Base-by-base conservation (phyloP, 106 monocot genomes). In the Dendrobium chrysotoxum region DNA sequence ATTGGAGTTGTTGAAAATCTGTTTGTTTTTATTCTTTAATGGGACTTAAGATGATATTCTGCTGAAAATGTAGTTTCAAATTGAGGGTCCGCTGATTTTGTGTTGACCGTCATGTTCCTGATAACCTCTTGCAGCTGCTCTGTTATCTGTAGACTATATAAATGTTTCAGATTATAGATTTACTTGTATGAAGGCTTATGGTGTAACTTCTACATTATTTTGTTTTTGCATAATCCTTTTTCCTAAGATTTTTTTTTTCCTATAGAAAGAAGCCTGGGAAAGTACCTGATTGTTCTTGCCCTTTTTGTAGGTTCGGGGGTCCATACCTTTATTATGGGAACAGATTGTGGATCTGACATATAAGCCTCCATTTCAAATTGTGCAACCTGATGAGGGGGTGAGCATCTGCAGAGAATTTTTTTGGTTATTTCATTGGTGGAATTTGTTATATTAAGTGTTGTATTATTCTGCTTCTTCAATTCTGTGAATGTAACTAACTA, bases 271-370 rank as follows among this genome's bases (percentile, higher is more conserved):
- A 28, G 10, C 28, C 40, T 31, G 55, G 18, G 38, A 25, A 42
- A 16, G 53, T 44, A 17, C 40, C 39, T 74, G 41, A 42, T 7
- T 74, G 38, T 20, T 74, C 41, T 30, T 70, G 70, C 10, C 2
- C 31, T 21, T 74, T 40, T 42, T 74, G 74, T 74, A 74, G 99
- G 90, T 99, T 80, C 91, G 99, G 78, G 99, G 99, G 1, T 99
- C 99, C 64, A 99, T 99, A 44, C 99, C 99, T 78, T 87, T 99
- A 73, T 78, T 99, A 75, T 99, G 99, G 99, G 95, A 93, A 80
- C 99, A 99, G 78, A 95, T 95, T 89, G 99, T 99, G 58, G 95
- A 99, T 86, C 86, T 99, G 83, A 93, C 88, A 75, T 99, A 99
- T 75, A 99, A 99, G 80, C 99, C 99, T 45, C 77, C 80, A 10